Conservation (phyloP, 345 rosid genomes). For the Eutrema japonicum region DNA sequence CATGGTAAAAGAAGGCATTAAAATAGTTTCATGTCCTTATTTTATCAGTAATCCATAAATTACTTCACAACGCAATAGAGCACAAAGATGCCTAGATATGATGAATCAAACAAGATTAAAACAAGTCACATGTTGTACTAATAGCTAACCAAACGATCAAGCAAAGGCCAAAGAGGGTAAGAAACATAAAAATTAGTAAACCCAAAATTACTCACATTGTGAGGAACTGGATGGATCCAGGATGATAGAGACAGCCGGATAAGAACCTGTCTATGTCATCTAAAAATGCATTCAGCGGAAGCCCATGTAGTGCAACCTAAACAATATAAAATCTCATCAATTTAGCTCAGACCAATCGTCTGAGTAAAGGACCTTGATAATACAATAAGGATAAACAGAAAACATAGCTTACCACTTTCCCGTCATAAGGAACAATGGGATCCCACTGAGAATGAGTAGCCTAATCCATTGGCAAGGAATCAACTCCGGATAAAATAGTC, state of each 20-base stretch:
- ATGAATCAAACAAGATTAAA: background rate
- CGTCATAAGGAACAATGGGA: constrained; percentile 51
- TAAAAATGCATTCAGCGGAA: constrained; percentile 51
- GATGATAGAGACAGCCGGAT: constrained; percentile 63
- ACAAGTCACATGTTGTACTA: background rate
- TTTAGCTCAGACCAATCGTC: background rate
- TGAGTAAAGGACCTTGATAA: background rate
- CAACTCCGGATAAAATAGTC: background rate
- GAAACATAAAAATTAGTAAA: constrained; percentile 4
- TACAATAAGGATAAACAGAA: background rate
- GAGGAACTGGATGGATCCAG: constrained; percentile 51
- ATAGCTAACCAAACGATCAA: background rate
- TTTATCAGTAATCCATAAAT: background rate
- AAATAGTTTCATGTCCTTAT: background rate
- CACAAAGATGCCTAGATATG: constrained; percentile 7
- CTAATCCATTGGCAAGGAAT: constrained; percentile 47
- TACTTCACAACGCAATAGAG: background rate
- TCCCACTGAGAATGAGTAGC: constrained; percentile 59
- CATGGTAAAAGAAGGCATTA: constrained; percentile 28
- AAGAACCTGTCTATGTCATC: constrained; percentile 82
- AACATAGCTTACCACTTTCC: constrained; percentile 63
- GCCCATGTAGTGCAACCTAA: constrained; percentile 67
- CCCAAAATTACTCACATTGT: constrained; percentile 47
- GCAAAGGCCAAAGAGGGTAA: constrained; percentile 14
- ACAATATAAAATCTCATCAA: constrained; percentile 12